Percentiles rank a stretch among this genome's conserved stretches.
Evolutionary conservation across 2,329 filamentous ascomycete species (phyloP).

Genomic region (Clonostachys rhizophaga): DNA sequence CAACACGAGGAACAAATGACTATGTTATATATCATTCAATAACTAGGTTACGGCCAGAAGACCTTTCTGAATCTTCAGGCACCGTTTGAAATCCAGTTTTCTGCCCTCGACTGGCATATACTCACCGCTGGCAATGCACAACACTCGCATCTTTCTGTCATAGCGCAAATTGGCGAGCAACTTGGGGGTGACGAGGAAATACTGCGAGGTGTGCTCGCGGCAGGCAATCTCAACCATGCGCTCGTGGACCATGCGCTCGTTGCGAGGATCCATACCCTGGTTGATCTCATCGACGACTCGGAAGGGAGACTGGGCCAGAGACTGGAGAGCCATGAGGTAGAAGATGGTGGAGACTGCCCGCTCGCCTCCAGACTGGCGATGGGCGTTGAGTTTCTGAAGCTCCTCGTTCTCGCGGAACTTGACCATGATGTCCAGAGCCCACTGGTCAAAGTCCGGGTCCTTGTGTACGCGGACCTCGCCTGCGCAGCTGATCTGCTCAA

Average conservation of each 20-base stretch:
- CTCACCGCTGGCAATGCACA: conserved; percentile 91
- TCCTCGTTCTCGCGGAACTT: conserved; percentile 87
- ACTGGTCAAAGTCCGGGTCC: conserved; percentile 87
- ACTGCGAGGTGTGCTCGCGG: conserved; percentile 72
- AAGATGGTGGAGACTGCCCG: conserved; percentile 96
- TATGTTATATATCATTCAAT: too few relatives aligned
- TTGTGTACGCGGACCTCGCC: conserved; percentile 88
- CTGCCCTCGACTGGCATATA: conserved; percentile 52
- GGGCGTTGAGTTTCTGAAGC: conserved; percentile 80
- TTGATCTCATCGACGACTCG: conserved; percentile 99
- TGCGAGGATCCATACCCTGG: conserved; percentile 97
- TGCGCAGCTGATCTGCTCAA: conserved; percentile 88
- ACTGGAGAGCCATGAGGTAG: conserved; percentile 97
- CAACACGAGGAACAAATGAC: too few relatives aligned
- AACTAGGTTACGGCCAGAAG: conserved; percentile 18
- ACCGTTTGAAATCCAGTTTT: conserved; percentile 42
- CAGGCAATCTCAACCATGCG: conserved; percentile 98
- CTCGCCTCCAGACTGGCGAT: conserved; percentile 94
- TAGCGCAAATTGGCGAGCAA: conserved; percentile 81
- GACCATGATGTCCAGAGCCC: conserved; percentile 91
- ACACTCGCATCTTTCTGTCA: conserved; percentile 84
- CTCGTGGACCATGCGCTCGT: conserved; percentile 96
- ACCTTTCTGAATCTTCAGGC: conserved; percentile 35
- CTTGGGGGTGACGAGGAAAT: conserved; percentile 98
- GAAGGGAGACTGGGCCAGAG: conserved; percentile 90